Evolutionary conservation across 2,329 filamentous ascomycete species (phyloP), one percentile per base, ranked within the genome.

Genomic region (Dryadomyces quercivorus): DNA sequence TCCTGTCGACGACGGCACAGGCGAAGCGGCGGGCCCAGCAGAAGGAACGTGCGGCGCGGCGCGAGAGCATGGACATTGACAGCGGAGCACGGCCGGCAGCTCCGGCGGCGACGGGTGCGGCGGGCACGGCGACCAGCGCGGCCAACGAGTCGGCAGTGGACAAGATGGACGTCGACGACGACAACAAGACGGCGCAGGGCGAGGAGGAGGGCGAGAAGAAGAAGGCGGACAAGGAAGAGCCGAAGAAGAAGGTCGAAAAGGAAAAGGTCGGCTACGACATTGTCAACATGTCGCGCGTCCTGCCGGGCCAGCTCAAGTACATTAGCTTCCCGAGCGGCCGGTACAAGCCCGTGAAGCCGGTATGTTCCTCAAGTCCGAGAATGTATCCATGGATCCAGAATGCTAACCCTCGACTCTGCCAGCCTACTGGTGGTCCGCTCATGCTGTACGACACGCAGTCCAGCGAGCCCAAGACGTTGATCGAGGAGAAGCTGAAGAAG

Each of bases 181-280:
- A 86, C 49, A 82, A 82, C 49, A 82, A 82, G 62, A 69, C 72
- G 70, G 53, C 50, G n/a, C 51, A 53, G 38, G 47, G 70, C 78
- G 65, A 65, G 13, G 75, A 79, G 59, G 75, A 79, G 59, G 80
- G 8, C 42, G 42, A 85, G 50, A 84, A 85, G 69, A 79, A 82
- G 60, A 77, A 78, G 40, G 69, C 67, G n/a, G 77, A 79, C 15
- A 69, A 59, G 13, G 64, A 66, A 13, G 76, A 76, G 15, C 72
- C 76, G 42, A 95, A 92, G 80, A 95, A 94, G 79, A 94, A 93
- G 76, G 74, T 76, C 0, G 90, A 96, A 70, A 94, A 93, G 75
- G 93, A 98, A 74, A 97, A 95, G 80, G 80, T 95, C 56, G 93
- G 93, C 61, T 96, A 93, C 67, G 90, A 96, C 60, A 80, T 98